phyloP scores from a whole-genome alignment of 2,329 filamentous ascomycete species.

The Clarireedia paspali region DNA sequence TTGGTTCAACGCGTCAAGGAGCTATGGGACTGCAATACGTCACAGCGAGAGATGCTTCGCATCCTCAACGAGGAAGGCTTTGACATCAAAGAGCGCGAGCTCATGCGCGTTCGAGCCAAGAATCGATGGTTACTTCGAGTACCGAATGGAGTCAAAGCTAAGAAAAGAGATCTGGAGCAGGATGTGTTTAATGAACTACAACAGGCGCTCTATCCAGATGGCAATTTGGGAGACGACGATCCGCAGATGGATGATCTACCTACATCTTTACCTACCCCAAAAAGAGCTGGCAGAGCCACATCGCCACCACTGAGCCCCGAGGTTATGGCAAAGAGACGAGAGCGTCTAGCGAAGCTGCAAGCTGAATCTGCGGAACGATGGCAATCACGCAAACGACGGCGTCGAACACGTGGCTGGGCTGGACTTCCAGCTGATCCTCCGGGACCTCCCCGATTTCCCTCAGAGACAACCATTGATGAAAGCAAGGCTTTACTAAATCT shows the following conservation, averaged over 20 bases:
- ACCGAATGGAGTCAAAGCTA: constrained; percentile 48
- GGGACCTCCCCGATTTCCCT: constrained; percentile 66
- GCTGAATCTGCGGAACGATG: constrained; percentile 55
- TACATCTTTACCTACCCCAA: constrained; percentile 11
- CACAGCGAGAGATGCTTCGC: constrained; percentile 65
- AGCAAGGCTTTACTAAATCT: constrained; percentile 63
- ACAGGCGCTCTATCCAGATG: constrained; percentile 28
- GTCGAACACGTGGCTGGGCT: constrained; percentile 60
- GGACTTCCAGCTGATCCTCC: constrained; percentile 60
- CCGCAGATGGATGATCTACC: constrained; percentile 21
- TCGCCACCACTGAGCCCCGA: constrained; percentile 36
- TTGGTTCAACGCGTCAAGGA: constrained; percentile 65
- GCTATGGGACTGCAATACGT: constrained; percentile 69
- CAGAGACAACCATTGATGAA: constrained; percentile 75
- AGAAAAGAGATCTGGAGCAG: constrained; percentile 28
- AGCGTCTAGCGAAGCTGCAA: constrained; percentile 46
- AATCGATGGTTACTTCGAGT: constrained; percentile 61
- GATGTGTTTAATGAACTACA: constrained; percentile 29
- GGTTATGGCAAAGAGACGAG: constrained; percentile 43
- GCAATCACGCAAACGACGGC: constrained; percentile 56
- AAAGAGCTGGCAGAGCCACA: constrained; percentile 13
- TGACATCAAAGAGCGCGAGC: constrained; percentile 61
- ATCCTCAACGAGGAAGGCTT: constrained; percentile 66
- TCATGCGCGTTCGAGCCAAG: constrained; percentile 61
- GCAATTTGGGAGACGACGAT: constrained; percentile 22